Conservation (phyloP, 1,284 basidiomycete genomes). For the Phellopilus nigrolimitatus region DNA sequence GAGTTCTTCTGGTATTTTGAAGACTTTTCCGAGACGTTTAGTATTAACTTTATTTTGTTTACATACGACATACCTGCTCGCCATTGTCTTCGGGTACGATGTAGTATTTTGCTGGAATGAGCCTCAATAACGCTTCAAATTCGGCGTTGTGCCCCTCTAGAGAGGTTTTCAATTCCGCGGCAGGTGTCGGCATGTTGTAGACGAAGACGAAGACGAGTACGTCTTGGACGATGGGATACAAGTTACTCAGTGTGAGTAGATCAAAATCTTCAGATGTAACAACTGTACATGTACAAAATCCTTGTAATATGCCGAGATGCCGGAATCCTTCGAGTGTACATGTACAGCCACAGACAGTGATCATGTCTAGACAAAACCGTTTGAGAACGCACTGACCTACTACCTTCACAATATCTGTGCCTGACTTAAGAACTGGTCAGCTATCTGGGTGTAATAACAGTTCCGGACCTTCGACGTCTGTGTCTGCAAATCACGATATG, state of each 20-base stretch:
- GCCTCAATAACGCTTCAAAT: constrained; percentile 74
- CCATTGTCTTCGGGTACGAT: constrained; percentile 65
- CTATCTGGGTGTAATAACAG: too few relatives aligned
- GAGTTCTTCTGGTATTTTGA: constrained; percentile 88
- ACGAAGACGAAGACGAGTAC: neutral
- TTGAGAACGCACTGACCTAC: too few relatives aligned
- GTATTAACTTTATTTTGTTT: neutral
- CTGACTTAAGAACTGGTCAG: too few relatives aligned
- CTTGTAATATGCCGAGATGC: too few relatives aligned
- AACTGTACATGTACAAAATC: too few relatives aligned
- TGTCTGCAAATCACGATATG: too few relatives aligned
- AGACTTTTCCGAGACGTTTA: neutral
- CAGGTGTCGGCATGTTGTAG: constrained; percentile 44
- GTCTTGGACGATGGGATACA: neutral
- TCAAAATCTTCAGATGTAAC: too few relatives aligned
- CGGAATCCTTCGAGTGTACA: too few relatives aligned
- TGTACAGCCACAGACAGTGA: too few relatives aligned
- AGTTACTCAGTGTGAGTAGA: neutral
- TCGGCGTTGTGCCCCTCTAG: constrained; percentile 79
- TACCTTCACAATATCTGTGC: too few relatives aligned
- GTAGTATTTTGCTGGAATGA: constrained; percentile 89
- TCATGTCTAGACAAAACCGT: too few relatives aligned
- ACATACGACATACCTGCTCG: constrained; percentile 47
- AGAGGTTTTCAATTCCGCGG: constrained; percentile 53
- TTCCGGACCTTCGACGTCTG: too few relatives aligned